phyloP scores from a whole-genome alignment of 495 filamentous ascomycete genomes.

The Massariosphaeria phaeospora region DNA sequence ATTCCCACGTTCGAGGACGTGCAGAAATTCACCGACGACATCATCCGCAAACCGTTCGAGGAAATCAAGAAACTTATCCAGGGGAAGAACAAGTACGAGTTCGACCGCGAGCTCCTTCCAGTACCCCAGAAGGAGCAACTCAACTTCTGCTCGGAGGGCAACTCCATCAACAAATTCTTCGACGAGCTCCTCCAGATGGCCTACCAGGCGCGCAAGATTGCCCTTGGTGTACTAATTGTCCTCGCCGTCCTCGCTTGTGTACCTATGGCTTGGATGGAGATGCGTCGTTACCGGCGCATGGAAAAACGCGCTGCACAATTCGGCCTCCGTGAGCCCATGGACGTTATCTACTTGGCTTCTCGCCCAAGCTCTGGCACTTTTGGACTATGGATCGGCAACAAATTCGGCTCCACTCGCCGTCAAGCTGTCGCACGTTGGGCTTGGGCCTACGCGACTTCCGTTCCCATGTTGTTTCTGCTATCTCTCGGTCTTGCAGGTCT shows the following conservation, averaged over 20 bases:
- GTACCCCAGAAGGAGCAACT: slow-evolving; percentile 74
- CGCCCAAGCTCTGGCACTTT: slow-evolving; percentile 64
- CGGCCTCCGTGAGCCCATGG: slow-evolving; percentile 70
- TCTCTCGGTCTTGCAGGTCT: slow-evolving; percentile 81
- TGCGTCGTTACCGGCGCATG: slow-evolving; percentile 69
- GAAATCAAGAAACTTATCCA: slow-evolving; percentile 65
- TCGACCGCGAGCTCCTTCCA: slow-evolving; percentile 72
- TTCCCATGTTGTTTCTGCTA: slow-evolving; percentile 81
- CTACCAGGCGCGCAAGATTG: slow-evolving; percentile 60
- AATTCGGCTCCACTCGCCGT: slow-evolving; percentile 61
- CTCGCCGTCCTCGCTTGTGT: slow-evolving; percentile 67
- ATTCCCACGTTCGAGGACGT: slow-evolving; percentile 81
- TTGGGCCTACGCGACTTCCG: slow-evolving; percentile 78
- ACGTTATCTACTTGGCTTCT: slow-evolving; percentile 82
- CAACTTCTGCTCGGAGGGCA: slow-evolving; percentile 82
- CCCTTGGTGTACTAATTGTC: slow-evolving; percentile 65
- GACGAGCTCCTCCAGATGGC: slow-evolving; percentile 57
- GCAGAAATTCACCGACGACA: slow-evolving; percentile 65
- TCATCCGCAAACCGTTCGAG: slow-evolving; percentile 74
- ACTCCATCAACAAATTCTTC: slow-evolving; percentile 84
- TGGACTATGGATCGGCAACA: slow-evolving; percentile 67
- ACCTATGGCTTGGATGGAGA: slow-evolving; percentile 74
- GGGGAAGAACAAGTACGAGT: slow-evolving; percentile 62
- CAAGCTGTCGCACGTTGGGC: slow-evolving; percentile 76
- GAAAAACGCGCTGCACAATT: slow-evolving; percentile 64